Evolutionary conservation across 805 yeast species (phyloP), one percentile per base, ranked within the genome.

Genomic region (Barnettozyma salicaria): DNA sequence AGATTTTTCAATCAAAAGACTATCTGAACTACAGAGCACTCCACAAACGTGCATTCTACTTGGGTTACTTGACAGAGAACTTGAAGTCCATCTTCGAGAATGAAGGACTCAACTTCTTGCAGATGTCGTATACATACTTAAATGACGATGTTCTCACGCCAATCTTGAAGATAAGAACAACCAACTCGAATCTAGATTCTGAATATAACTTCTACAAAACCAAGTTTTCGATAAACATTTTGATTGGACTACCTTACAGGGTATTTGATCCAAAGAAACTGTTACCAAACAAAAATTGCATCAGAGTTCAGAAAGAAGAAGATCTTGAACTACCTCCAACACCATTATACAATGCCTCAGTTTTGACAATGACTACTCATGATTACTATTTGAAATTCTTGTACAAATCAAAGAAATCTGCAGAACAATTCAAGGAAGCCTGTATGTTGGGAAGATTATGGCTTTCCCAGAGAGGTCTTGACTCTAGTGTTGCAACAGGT

Each of bases 391-490:
- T 87, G 53, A 80, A 84, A 56, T 83, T 73, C 52, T 63, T 92
- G 25, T 85, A 87, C 59, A 77, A 84, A 27, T 70, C 83, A 14
- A 79, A 82, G 49, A 83, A 82, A 56, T 63, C 80, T 5, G 74
- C 95, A 3, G 89, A 83, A 37, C 77, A 86, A 11, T 92, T 87
- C 60, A 75, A 76, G 45, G 95, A 89, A 49, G 97, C 98, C 2
- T 78, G 88, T 45, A 74, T 80, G 7, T 67, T 92, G 36, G 96
- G 96, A 4, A 72, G 89, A 44, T 63, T 92, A 38, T 92, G 98
- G 98, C 68, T 92, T 28, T 71, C 76, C 34, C 97, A 92, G 61
- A 72, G 95, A 47, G 95, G 95, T 0, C 76, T 87, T 41, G 68
- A 74, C 9, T 76, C 94, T 0, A 60, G 72, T 12, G 55, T 80